These are phyloP conservation scores for Magnusiomyces fungicola DNA, from an alignment of 1,139 yeast genomes.

Conservation along the genomic window DNA sequence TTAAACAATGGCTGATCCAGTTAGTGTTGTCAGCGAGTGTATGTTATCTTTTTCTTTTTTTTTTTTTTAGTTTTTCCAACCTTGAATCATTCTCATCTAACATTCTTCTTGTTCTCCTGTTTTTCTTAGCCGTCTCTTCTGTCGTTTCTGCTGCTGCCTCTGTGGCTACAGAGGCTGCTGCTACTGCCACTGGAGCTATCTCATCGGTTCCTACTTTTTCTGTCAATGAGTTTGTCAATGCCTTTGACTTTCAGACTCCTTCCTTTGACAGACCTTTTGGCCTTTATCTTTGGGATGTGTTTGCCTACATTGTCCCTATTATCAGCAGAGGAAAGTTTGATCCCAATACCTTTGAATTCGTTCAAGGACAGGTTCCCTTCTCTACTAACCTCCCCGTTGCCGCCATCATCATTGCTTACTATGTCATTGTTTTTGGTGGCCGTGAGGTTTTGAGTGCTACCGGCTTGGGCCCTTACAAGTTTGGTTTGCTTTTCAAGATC, in stretches of 20 bases:
- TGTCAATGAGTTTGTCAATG: not conserved
- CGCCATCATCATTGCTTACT: slow-evolving; percentile 58
- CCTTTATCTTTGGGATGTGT: slow-evolving; percentile 79
- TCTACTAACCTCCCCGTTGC: slow-evolving; percentile 57
- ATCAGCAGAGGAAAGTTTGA: slow-evolving; percentile 37
- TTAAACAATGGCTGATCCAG: not conserved
- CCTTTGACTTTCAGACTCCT: slow-evolving; percentile 38
- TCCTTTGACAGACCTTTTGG: slow-evolving; percentile 84
- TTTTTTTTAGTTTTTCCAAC: not conserved
- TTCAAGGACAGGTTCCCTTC: slow-evolving; percentile 43
- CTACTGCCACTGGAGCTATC: not conserved
- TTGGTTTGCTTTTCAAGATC: slow-evolving; percentile 66
- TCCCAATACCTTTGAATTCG: slow-evolving; percentile 55
- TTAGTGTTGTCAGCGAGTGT: not conserved
- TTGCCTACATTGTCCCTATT: slow-evolving; percentile 49
- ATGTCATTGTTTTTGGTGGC: slow-evolving; percentile 80
- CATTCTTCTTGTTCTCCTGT: not conserved
- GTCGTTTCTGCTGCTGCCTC: not conserved
- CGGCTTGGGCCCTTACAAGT: slow-evolving; percentile 57
- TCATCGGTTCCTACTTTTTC: not conserved
- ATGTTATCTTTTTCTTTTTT: not conserved
- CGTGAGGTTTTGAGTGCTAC: slow-evolving; percentile 47
- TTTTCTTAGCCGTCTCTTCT: not conserved
- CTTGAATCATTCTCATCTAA: not conserved
- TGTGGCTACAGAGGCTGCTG: not conserved